Conservation (phyloP, 23 red algal genomes). For the Agarophyton chilense region DNA sequence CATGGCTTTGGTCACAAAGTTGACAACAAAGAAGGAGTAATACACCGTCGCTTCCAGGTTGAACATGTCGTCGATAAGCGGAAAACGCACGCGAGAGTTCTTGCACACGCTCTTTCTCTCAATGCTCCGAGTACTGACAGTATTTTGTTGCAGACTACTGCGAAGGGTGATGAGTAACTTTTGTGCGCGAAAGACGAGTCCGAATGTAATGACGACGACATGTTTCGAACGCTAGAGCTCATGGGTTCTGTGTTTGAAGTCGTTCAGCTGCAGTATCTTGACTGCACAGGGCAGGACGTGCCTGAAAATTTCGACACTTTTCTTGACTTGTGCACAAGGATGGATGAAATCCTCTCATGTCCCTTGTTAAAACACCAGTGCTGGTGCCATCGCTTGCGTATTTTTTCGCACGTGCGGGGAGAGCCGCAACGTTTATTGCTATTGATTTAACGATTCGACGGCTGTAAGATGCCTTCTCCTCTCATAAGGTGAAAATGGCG, state of each 20-base stretch:
- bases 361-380: conserved; percentile 18
- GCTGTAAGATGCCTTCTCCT: conserved; percentile 47
- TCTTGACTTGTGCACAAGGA: conserved; percentile 53
- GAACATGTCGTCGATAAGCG: conserved; percentile 45
- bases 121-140: conserved; percentile 31
- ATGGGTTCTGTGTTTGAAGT: conserved; percentile 67
- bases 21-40: conserved; percentile 26
- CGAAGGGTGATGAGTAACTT: background rate
- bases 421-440: conserved; percentile 86
- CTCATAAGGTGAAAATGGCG: background rate
- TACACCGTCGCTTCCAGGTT: conserved; percentile 56
- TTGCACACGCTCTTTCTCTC: conserved; percentile 50
- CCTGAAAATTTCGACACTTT: conserved; percentile 53
- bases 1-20: conserved; percentile 48
- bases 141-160: conserved; percentile 47
- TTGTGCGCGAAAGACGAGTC: conserved; percentile 19
- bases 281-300: conserved; percentile 91
- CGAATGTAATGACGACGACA: conserved; percentile 60
- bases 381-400: conserved; percentile 68
- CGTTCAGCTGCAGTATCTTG: conserved; percentile 83
- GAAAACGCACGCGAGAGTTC: conserved; percentile 54
- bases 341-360: conserved; percentile 14
- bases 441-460: conserved; percentile 76
- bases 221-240: conserved; percentile 46
- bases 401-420: conserved; percentile 86